Base-by-base conservation (phyloP, 257 asterid genomes). In the Ilex asprella region DNA sequence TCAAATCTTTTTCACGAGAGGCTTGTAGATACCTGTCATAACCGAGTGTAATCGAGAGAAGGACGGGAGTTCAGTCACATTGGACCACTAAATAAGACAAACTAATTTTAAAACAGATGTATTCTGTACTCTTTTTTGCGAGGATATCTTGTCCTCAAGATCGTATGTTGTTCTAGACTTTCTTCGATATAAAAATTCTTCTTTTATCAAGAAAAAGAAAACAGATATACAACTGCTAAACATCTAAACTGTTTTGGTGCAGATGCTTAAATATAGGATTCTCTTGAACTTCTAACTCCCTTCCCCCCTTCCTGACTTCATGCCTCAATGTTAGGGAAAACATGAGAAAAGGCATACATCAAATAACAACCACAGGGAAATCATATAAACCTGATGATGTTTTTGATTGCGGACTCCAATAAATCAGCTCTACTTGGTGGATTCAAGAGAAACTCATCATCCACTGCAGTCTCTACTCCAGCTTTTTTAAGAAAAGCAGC, bases 401-500 rank as follows among this genome's bases (percentile, higher is more conserved):
- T 93, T 70, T 85, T 74, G 31, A 89, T 64, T 63, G 95, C 95
- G 62, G 88, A 78, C 78, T 80, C 88, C 78, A 93, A 73, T 47
- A 89, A 76, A 84, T 77, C 86, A 73, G 91, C 94, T 78, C 86
- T 89, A 73, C 83, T 82, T 6, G 96, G 97, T 52, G 96, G 97
- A 68, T 81, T 87, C 55, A 73, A 76, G 62, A 89, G 89, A 79
- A 85, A 93, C 72, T 81, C 89, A 16, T 85, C 85, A 74, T 78
- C 95, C 39, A 82, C 71, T 70, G 86, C 77, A 72, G 90, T 75
- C 77, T 89, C 94, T 65, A 93, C 76, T 44, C 97, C 99, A 59
- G 97, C 96, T 75, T 87, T 93, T 74, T 80, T 87, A 39, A 93
- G 93, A 79, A 87, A 93, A 70, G 79, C 81, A 68, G 96, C 95